A percentile compares a stretch with the other conserved stretches of the same genome.
phyloP scores from a whole-genome alignment of 2,329 filamentous ascomycete species.

The Alternaria rosae region DNA sequence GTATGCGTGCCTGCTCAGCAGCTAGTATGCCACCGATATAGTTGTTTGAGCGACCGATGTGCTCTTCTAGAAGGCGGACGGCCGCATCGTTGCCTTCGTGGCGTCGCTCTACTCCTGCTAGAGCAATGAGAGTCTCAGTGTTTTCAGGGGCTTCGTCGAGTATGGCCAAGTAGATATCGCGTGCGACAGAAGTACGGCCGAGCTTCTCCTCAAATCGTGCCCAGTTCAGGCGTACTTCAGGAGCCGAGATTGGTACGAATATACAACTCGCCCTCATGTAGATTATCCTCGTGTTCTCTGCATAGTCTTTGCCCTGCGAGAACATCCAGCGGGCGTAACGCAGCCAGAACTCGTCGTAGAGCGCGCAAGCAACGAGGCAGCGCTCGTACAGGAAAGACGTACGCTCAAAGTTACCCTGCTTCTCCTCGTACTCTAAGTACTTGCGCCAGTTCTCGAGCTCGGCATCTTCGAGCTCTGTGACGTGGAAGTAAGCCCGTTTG shows the following conservation, averaged over 20 bases:
- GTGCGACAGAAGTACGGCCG: conserved; percentile 77
- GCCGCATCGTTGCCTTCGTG: conserved; percentile 85
- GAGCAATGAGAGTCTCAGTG: conserved; percentile 85
- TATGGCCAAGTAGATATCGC: conserved; percentile 84
- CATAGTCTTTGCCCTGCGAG: conserved; percentile 70
- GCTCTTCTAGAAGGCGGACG: conserved; percentile 80
- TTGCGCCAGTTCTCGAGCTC: conserved; percentile 93
- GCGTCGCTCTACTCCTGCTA: conserved; percentile 85
- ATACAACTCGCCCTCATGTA: conserved; percentile 86
- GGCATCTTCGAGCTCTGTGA: conserved; percentile 85
- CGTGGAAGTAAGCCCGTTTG: conserved; percentile 96
- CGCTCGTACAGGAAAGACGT: conserved; percentile 90
- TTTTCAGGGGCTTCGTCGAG: conserved; percentile 79
- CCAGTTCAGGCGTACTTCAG: conserved; percentile 85
- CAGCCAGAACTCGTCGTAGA: conserved; percentile 98
- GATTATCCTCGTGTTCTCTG: conserved; percentile 87
- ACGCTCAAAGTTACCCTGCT: conserved; percentile 77
- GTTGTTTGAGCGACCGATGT: conserved; percentile 76
- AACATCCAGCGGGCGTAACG: conserved; percentile 95
- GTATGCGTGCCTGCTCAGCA: conserved; percentile 83
- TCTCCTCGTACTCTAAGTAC: conserved; percentile 95
- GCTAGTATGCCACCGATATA: conserved; percentile 87
- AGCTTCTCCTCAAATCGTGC: conserved; percentile 93
- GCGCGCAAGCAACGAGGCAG: conserved; percentile 88
- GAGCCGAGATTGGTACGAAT: conserved; percentile 85